Conservation (phyloP, 768 basidiomycete species). For the Tulasnella sp. region DNA sequence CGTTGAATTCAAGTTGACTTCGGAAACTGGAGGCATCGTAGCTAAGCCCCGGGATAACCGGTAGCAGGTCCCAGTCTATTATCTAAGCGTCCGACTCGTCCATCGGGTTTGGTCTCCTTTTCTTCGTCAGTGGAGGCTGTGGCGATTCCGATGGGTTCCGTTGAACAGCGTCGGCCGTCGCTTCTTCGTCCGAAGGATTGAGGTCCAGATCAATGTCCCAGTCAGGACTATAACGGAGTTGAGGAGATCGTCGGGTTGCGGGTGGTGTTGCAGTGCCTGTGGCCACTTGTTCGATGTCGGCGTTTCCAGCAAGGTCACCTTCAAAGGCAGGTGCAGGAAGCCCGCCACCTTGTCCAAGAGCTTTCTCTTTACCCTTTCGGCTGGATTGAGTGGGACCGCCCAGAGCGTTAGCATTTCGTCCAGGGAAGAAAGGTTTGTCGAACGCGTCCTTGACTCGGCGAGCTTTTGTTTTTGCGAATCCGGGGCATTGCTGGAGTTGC, state of each 20-base stretch:
- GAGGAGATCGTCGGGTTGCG: not conserved
- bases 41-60: not conserved
- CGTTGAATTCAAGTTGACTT: not conserved
- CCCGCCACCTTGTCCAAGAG: not conserved
- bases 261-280: not conserved
- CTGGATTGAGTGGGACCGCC: not conserved
- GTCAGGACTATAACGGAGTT: conserved; percentile 41
- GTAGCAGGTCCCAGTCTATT: too few relatives aligned
- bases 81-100: not conserved
- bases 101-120: conserved; percentile 9
- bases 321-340: not conserved
- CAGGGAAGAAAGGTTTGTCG: conserved; percentile 59
- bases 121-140: conserved; percentile 1
- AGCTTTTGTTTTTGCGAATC: conserved; percentile 91
- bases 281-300: not conserved
- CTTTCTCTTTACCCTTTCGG: conserved; percentile 16
- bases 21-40: not conserved
- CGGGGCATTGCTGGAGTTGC: conserved; percentile 75
- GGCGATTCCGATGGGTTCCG: not conserved
- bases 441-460: conserved; percentile 86
- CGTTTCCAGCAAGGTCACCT: not conserved
- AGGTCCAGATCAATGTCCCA: conserved; percentile 69
- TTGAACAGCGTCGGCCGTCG: not conserved
- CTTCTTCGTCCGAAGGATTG: conserved; percentile 18
- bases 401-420: conserved; percentile 39